Evolutionary conservation across 1,284 basidiomycete species (phyloP), one percentile per base, ranked within the genome.

Genomic region (Malassezia restricta): DNA sequence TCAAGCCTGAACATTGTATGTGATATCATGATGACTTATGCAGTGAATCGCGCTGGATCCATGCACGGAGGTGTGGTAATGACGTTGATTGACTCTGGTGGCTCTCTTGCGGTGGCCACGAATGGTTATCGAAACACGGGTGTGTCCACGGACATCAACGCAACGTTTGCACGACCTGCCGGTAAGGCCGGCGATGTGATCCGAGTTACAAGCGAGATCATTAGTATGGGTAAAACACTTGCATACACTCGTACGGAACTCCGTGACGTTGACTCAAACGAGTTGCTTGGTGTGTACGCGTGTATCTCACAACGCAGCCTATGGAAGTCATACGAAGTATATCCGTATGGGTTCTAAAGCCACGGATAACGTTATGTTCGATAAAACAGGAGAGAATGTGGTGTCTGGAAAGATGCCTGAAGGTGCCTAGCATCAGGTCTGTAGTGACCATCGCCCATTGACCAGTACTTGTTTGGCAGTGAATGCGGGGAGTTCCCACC

Each of bases 21-120:
- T 39, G 11, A 6, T n/a, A 6, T 15, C 9, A 29, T 24, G 17
- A 6, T 32, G 6, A 28, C 41, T 43, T 6, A 39, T 31, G 30
- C 40, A 53, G 47, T 72, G 43, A 72, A 72, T 39, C 60, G 69
- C 14, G 59, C 70, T 9, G 57, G 59, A 7, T 63, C 79, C 63
- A 82, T 86, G 8, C 88, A 91, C 64, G 87, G 88, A 9, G 88
- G 88, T 6, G 77, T 90, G 37, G 82, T 90, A 62, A 75, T 86
- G 65, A 86, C 86, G 1, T 75, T 92, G 15, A 86, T 86, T 8
- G 87, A 91, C 71, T 88, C 86, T 7, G 76, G 87, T 41, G 87
- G 88, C 6, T 86, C 84, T 0, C 78, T 91, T 9, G 85, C 85
- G 6, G 79, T 91, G 20, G 84, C 85, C 0, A 81, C 83, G 11